These are phyloP conservation scores for Pythium brassicae DNA, from an alignment of 352 stramenopile species.

Conservation along the genomic window DNA sequence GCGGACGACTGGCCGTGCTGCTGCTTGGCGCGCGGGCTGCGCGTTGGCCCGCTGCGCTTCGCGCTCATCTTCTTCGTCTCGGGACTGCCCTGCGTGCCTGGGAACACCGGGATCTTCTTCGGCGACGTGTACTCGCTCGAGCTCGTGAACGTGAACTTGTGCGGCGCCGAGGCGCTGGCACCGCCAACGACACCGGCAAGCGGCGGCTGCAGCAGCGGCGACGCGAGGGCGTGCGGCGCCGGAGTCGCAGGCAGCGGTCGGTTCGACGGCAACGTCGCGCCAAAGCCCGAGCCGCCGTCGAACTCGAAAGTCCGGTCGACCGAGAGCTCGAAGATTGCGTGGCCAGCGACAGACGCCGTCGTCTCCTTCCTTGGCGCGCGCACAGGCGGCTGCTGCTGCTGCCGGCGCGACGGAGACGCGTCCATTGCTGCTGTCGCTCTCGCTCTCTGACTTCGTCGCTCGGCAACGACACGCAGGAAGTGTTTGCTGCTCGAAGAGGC, in stretches of 20 bases:
- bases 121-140: slow-evolving; percentile 64
- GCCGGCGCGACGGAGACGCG: not conserved
- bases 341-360: not conserved
- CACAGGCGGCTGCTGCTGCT: not conserved
- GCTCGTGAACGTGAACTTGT: slow-evolving; percentile 73
- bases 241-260: slow-evolving; percentile 40
- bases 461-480: not conserved
- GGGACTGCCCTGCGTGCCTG: slow-evolving; percentile 51
- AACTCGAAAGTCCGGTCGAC: slow-evolving; percentile 70
- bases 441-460: not conserved
- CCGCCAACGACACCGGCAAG: slow-evolving; percentile 3
- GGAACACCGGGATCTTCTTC: slow-evolving; percentile 75
- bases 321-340: slow-evolving; percentile 26
- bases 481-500: not conserved
- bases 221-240: slow-evolving; percentile 7
- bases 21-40: slow-evolving; percentile 24
- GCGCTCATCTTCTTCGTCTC: slow-evolving; percentile 30
- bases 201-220: slow-evolving; percentile 12
- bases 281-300: slow-evolving; percentile 61
- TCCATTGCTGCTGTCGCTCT: not conserved
- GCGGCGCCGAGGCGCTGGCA: slow-evolving; percentile 7
- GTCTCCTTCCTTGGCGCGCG: not conserved
- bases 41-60: not conserved
- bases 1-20: not conserved
- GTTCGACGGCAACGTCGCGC: slow-evolving; percentile 49